Evolutionary conservation across 2,329 filamentous ascomycete genomes (phyloP).

Genomic region (Cryoendolithus antarcticus): DNA sequence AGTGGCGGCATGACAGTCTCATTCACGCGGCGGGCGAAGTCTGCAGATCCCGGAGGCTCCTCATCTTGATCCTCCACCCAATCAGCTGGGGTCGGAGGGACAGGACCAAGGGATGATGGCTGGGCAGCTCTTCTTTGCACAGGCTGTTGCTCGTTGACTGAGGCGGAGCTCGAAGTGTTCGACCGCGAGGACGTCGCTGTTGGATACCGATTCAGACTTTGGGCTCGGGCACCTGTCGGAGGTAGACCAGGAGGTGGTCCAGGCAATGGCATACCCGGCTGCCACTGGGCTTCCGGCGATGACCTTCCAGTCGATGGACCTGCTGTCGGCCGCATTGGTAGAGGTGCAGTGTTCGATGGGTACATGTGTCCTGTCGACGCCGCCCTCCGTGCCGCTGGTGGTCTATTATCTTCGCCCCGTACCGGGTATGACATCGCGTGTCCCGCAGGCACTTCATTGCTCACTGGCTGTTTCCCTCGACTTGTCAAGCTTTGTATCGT

Average conservation of each 20-base stretch:
- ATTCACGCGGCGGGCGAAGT: conserved; percentile 20
- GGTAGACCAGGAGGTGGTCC: conserved; percentile 69
- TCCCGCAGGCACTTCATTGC: conserved; percentile 9
- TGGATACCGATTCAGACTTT: conserved; percentile 50
- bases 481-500: conserved; percentile 15
- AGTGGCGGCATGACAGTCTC: conserved; percentile 26
- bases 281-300: conserved; percentile 47
- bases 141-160: conserved; percentile 20
- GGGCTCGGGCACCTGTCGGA: conserved; percentile 54
- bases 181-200: conserved; percentile 30
- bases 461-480: conserved; percentile 20
- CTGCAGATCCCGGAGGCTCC: conserved; percentile 10
- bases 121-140: conserved; percentile 46
- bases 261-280: conserved; percentile 58
- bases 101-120: conserved; percentile 52
- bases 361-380: conserved; percentile 55
- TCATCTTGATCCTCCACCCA: conserved; percentile 50
- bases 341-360: conserved; percentile 9
- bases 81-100: conserved; percentile 68
- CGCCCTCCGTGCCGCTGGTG: conserved; percentile 59
- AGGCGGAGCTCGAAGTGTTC: conserved; percentile 10
- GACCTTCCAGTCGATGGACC: conserved; percentile 42
- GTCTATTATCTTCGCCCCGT: conserved; percentile 25
- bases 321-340: no score
- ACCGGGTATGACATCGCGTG: conserved; percentile 14